Base-by-base conservation (phyloP, 345 rosid genomes). In the Aquilaria sinensis region DNA sequence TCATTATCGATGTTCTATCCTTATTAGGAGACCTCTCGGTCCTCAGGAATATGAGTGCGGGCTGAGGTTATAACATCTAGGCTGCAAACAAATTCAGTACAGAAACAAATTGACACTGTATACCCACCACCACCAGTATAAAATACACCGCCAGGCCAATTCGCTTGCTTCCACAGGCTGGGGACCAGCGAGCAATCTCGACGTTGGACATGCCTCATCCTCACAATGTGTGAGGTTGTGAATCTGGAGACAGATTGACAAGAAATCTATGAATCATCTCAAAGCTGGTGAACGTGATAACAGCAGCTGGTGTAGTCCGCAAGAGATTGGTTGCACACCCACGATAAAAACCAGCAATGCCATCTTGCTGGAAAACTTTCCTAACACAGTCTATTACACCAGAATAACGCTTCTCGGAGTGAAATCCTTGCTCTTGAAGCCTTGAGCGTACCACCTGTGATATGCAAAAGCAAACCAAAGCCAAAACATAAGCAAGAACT, bases 271-370 rank as follows among this genome's bases (percentile, higher is more conserved):
- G 90, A 67, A 87, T 83, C 98, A 82, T 92, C 82, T 92, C 98
- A 64, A 87, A 92, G 79, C 96, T 92, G 56, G 96, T 92, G 81
- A 92, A 92, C 1, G 98, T 92, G 65, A 92, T 87, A n/a, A 74
- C 96, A 32, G 98, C 93, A 41, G 96, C 91, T 6, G 98, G 96
- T 6, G 96, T 89, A 41, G 96, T 92, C 77, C 96, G 80, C 12
- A 92, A 13, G 47, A 92, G 89, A 66, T 92, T 92, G 6, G 90
- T 92, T 7, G 91, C 98, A 74, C 96, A 87, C 9, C 98, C 98
- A 41, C 96, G 87, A 77, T 92, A 89, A 70, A 92, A 92, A 34
- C 98, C 96, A 0, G 76, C 54, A 4, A 89, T 11, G 1, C 96
- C 98, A 45, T 90, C 92, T 72, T 77, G 82, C 65, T 68, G 81